Conservation (phyloP, 129 eudicot genomes). For the Cynara cardunculus region DNA sequence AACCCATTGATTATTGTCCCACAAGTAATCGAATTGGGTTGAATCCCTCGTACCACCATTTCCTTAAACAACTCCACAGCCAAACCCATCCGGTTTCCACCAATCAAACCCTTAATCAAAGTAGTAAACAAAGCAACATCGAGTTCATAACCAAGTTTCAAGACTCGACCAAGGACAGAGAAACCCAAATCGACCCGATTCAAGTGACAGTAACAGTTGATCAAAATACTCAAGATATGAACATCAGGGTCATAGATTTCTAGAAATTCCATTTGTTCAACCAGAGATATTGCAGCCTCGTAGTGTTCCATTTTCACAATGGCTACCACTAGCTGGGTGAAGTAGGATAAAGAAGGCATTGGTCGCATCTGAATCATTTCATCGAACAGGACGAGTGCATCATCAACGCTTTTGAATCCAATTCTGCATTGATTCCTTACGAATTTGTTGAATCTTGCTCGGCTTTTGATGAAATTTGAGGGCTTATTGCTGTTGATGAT, state of each 20-base stretch:
- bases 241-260: constrained; percentile 1
- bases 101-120: constrained; percentile 20
- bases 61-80: constrained; percentile 21
- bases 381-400: constrained; percentile 21
- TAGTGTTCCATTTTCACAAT: constrained; percentile 33
- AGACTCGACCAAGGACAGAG: constrained; percentile 11
- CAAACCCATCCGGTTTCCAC: constrained; percentile 17
- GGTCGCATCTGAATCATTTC: constrained; percentile 29
- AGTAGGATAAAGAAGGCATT: constrained; percentile 20
- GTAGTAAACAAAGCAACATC: constrained; percentile 24
- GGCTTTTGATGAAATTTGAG: background rate
- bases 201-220: constrained; percentile 20
- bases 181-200: constrained; percentile 26
- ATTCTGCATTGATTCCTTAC: constrained; percentile 5
- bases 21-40: constrained; percentile 28
- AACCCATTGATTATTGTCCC: constrained; percentile 39
- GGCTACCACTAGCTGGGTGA: constrained; percentile 23
- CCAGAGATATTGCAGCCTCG: constrained; percentile 17
- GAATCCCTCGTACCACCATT: background rate
- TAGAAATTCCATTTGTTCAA: constrained; percentile 14
- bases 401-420: constrained; percentile 23
- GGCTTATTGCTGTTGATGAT: constrained; percentile 1
- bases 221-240: constrained; percentile 13
- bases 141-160: constrained; percentile 29
- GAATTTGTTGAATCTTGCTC: constrained; percentile 19